Evolutionary conservation across 1,284 basidiomycete species (phyloP).

Genomic region (Blastosporella zonata): DNA sequence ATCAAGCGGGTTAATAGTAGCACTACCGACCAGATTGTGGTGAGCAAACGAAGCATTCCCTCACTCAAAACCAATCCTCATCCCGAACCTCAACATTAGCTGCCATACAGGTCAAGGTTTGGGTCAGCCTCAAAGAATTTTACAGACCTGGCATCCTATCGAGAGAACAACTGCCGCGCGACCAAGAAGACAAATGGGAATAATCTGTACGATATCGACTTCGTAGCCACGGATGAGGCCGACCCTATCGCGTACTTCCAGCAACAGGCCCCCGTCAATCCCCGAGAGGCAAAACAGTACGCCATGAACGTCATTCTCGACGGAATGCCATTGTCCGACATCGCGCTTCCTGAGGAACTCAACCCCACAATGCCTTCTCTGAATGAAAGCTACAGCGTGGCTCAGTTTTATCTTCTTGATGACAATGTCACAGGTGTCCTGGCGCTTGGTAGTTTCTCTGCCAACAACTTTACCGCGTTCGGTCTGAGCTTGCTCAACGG

Average conservation of each 20-base stretch:
- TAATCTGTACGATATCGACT: slow-evolving; percentile 26
- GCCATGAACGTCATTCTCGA: slow-evolving; percentile 51
- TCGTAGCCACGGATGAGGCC: slow-evolving; percentile 5
- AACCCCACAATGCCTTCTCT: slow-evolving; percentile 39
- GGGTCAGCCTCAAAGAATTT: slow-evolving; percentile 42
- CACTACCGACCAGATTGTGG: slow-evolving; percentile 30
- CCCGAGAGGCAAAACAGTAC: slow-evolving; percentile 35
- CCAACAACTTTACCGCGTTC: slow-evolving; percentile 40
- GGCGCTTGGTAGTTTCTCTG: slow-evolving; percentile 57
- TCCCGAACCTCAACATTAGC: slow-evolving; percentile 30
- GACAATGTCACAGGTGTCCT: slow-evolving; percentile 55
- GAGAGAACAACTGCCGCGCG: slow-evolving; percentile 52
- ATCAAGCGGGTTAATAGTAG: slow-evolving; percentile 43
- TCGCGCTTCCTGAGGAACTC: slow-evolving; percentile 46
- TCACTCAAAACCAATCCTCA: background rate
- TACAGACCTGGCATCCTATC: slow-evolving; percentile 48
- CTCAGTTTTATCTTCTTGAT: slow-evolving; percentile 52
- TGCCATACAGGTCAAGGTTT: slow-evolving; percentile 59
- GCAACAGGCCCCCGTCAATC: slow-evolving; percentile 40
- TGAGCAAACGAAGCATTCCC: slow-evolving; percentile 5
- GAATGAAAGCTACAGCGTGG: slow-evolving; percentile 46
- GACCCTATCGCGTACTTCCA: slow-evolving; percentile 38
- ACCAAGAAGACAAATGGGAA: slow-evolving; percentile 50
- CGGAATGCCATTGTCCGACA: slow-evolving; percentile 42
- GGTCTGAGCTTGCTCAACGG: slow-evolving; percentile 45